phyloP scores from a whole-genome alignment of 2,329 filamentous ascomycete species.

The Ascochyta fabae region DNA sequence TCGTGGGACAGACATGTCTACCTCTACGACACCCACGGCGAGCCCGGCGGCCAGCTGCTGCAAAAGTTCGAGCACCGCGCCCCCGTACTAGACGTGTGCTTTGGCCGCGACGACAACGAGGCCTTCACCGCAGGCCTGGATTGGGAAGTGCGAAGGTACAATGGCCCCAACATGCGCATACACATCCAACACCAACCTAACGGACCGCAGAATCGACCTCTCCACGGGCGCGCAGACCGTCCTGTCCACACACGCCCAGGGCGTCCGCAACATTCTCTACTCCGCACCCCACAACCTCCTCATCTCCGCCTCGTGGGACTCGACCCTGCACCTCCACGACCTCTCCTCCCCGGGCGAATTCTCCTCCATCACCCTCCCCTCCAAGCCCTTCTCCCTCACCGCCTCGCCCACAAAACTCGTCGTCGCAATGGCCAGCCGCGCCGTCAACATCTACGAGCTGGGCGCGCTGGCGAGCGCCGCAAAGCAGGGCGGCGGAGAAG shows the following conservation, averaged over 20 bases:
- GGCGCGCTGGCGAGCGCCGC: constrained; percentile 62
- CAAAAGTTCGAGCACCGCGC: constrained; percentile 80
- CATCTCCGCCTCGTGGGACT: constrained; percentile 92
- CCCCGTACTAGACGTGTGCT: constrained; percentile 90
- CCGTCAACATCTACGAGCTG: constrained; percentile 95
- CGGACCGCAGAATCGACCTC: constrained; percentile 67
- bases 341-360: constrained; percentile 61
- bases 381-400: constrained; percentile 86
- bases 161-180: not conserved
- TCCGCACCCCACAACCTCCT: constrained; percentile 77
- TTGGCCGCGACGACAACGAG: constrained; percentile 80
- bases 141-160: constrained; percentile 79
- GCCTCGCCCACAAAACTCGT: constrained; percentile 84
- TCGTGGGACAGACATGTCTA: constrained; percentile 96
- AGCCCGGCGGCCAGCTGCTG: constrained; percentile 68
- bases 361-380: constrained; percentile 74
- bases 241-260: constrained; percentile 77
- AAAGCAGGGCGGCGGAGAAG: constrained; percentile 24
- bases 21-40: constrained; percentile 75
- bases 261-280: constrained; percentile 85
- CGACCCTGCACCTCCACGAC: constrained; percentile 84
- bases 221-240: constrained; percentile 73
- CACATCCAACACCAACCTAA: not conserved
- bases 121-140: constrained; percentile 88
- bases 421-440: constrained; percentile 91